Conservation (phyloP, 1,284 basidiomycete genomes). For the Puccinia novopanici region DNA sequence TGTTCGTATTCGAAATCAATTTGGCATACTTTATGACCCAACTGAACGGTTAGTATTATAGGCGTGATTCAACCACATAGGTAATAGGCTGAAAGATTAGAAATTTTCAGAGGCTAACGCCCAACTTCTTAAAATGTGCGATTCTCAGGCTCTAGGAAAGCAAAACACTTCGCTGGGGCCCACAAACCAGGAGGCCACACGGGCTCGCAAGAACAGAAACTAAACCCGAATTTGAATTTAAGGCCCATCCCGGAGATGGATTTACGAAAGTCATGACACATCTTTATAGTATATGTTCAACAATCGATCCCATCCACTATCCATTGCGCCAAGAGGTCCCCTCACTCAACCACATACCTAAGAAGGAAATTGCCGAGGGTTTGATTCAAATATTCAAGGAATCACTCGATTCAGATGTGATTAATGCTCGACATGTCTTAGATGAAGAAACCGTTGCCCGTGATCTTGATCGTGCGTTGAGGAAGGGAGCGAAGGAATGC, state of each 20-base stretch:
- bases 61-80: neutral
- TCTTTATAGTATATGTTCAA: slow-evolving; percentile 29
- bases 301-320: slow-evolving; percentile 21
- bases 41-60: slow-evolving; percentile 26
- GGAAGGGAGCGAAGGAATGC: slow-evolving; percentile 26
- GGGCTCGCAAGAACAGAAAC: neutral
- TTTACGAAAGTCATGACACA: slow-evolving; percentile 3
- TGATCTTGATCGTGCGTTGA: slow-evolving; percentile 19
- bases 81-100: neutral
- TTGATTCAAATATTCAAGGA: slow-evolving; percentile 22
- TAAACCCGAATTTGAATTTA: slow-evolving; percentile 6
- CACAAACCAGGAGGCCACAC: neutral
- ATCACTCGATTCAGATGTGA: slow-evolving; percentile 7
- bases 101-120: neutral
- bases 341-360: slow-evolving; percentile 12
- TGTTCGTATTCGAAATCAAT: slow-evolving; percentile 40
- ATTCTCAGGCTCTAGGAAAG: slow-evolving; percentile 23
- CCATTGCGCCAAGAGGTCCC: neutral
- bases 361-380: neutral
- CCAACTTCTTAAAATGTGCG: neutral
- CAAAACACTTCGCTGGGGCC: neutral
- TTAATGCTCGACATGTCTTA: slow-evolving; percentile 22
- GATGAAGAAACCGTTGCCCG: slow-evolving; percentile 13
- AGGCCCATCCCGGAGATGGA: neutral
- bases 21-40: slow-evolving; percentile 36